Evolutionary conservation across 768 basidiomycete genomes (phyloP).

Genomic region (Pleurotus pulmonarius): DNA sequence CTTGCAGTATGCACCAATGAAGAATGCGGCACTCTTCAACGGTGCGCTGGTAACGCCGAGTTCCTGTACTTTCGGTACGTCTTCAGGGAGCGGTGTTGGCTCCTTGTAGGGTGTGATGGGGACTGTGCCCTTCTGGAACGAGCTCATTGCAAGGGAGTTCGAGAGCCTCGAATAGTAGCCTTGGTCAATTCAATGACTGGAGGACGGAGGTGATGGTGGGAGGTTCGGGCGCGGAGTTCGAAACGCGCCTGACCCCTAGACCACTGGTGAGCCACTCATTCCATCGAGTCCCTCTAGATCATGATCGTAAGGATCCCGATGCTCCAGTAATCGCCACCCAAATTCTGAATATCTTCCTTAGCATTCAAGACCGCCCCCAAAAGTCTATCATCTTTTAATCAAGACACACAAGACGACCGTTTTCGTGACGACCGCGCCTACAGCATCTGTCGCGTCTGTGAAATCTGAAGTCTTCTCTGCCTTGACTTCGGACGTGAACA

Average conservation of each 20-base stretch:
- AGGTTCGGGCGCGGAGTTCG: slow-evolving; percentile 7
- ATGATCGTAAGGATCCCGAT: slow-evolving; percentile 18
- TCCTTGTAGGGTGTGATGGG: slow-evolving; percentile 54
- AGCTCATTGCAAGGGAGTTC: slow-evolving; percentile 41
- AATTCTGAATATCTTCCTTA: slow-evolving; percentile 13
- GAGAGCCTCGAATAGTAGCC: not conserved
- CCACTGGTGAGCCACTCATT: not conserved
- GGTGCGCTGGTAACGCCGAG: slow-evolving; percentile 89
- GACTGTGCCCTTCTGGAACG: slow-evolving; percentile 45
- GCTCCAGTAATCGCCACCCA: too few relatives aligned
- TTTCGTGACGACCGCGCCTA: slow-evolving; percentile 52
- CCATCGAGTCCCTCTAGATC: not conserved
- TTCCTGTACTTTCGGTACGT: slow-evolving; percentile 78
- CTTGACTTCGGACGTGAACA: slow-evolving; percentile 45
- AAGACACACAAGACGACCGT: slow-evolving; percentile 73
- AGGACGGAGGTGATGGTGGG: slow-evolving; percentile 4
- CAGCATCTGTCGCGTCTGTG: slow-evolving; percentile 50
- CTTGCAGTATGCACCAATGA: slow-evolving; percentile 94
- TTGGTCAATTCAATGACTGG: slow-evolving; percentile 18
- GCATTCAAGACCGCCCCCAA: slow-evolving; percentile 56
- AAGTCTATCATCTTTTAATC: slow-evolving; percentile 63
- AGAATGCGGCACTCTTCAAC: slow-evolving; percentile 94
- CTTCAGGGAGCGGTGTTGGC: slow-evolving; percentile 59
- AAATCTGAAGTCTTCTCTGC: slow-evolving; percentile 65
- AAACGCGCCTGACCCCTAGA: not conserved